phyloP scores from a whole-genome alignment of 164 flowering plant species.

The Litsea cubeba region DNA sequence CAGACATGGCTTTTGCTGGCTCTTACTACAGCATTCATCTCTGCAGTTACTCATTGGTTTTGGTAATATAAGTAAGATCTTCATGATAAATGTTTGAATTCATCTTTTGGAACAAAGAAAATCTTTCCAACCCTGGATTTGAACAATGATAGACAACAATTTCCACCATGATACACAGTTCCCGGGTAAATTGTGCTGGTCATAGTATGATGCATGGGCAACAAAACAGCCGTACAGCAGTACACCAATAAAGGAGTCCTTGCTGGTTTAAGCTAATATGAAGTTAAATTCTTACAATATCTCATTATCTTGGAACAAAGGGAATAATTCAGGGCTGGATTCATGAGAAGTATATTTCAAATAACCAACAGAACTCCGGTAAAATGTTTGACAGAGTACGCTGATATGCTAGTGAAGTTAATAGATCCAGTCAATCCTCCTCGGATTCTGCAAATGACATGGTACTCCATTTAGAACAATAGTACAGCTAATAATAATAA shows the following conservation, averaged over 20 bases:
- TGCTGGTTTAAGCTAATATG: background rate
- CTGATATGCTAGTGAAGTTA: background rate
- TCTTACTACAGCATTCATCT: no score
- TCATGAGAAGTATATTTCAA: background rate
- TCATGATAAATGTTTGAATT: no score
- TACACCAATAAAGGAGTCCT: background rate
- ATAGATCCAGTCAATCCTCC: background rate
- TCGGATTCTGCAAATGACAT: conserved; percentile 2
- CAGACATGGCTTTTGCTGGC: no score
- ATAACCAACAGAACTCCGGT: background rate
- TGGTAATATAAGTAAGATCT: no score
- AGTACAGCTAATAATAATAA: no score
- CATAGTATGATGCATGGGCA: background rate
- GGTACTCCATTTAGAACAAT: background rate
- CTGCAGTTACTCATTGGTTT: no score
- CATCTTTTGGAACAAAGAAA: no score
- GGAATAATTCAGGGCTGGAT: background rate
- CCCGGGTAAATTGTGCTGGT: background rate
- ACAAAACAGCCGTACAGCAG: no score
- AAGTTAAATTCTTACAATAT: background rate
- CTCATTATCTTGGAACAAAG: background rate
- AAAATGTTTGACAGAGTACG: no score
- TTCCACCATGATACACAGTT: background rate
- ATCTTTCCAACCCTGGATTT: no score
- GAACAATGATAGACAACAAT: no score